Evolutionary conservation across 129 eudicot genomes (phyloP), one percentile per base, ranked within the genome.

Genomic region (Flaveria bidentis): DNA sequence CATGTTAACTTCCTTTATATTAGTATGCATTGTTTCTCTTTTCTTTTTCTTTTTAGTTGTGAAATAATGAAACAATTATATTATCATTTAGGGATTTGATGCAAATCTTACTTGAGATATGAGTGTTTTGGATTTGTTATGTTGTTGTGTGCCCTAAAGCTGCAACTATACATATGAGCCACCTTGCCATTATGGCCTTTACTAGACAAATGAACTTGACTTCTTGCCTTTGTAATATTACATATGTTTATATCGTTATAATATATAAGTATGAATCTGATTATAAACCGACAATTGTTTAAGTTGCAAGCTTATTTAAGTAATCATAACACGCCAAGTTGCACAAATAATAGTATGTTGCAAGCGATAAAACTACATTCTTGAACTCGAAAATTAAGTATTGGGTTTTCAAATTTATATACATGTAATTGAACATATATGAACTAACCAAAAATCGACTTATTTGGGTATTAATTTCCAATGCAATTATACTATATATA

Each of bases 81-180:
- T 66, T 73, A 80, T 73, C 75, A 45, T 52, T 73, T 80, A 73
- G 69, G 84, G 52, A 74, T 58, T 74, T 67, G 80, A 44, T 66
- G 75, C 70, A 74, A 80, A 80, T 80, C 84, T 74, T 67, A 74
- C 71, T 80, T 67, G 69, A 74, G 80, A 75, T 67, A 36, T 71
- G 57, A 16, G 70, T 68, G 75, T 80, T 80, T 68, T 80, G 84
- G 79, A 80, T 80, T 58, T 56, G 70, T 23, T 80, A 73, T 67
- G 84, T 74, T 80, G 80, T 74, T 74, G 53, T 80, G 84, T 80
- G 79, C 75, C 84, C 76, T 67, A 74, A 80, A 80, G 84, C 56
- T 69, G 74, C 70, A 66, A 45, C 84, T 66, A 67, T 80, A 73
- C 75, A 73, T 44, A 80, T 80, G 75, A 73, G 56, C 63, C 69